Conservation (phyloP, 140 eudicot species). For the Bidens hawaiensis region DNA sequence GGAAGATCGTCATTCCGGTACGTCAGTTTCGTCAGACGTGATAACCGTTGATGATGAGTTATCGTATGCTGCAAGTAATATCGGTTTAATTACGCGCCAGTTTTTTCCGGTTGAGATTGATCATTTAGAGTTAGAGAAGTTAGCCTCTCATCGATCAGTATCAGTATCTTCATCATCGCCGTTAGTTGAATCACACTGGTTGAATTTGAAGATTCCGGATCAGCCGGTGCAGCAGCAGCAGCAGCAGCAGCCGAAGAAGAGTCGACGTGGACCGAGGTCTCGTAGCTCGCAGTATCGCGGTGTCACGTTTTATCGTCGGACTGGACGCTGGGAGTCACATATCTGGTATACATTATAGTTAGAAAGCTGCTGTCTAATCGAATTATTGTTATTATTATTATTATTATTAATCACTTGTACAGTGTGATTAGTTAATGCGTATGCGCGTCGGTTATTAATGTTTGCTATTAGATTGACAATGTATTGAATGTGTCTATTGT, state of each 20-base stretch:
- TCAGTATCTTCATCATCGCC: conserved; percentile 20
- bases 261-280: conserved; percentile 96
- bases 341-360: conserved; percentile 62
- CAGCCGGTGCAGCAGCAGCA: conserved; percentile 20
- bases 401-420: too few species aligned
- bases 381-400: too few species aligned
- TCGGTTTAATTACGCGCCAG: conserved; percentile 45
- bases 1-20: conserved; percentile 30
- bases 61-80: conserved; percentile 8
- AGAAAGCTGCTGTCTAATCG: too few species aligned
- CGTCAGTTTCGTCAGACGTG: conserved; percentile 52
- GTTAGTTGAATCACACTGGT: conserved; percentile 45
- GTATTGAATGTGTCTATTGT: neutral
- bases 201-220: conserved; percentile 43
- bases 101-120: conserved; percentile 45
- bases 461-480: conserved; percentile 12
- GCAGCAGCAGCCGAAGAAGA: conserved; percentile 60
- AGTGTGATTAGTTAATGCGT: too few species aligned
- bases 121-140: conserved; percentile 23
- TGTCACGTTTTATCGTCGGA: conserved; percentile 90
- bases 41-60: conserved; percentile 27
- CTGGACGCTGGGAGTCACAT: conserved; percentile 99
- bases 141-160: conserved; percentile 10
- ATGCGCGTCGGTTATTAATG: neutral
- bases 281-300: conserved; percentile 94